Evolutionary conservation across 139 green algal genomes (phyloP).

Genomic region (Asterochloris sp.): DNA sequence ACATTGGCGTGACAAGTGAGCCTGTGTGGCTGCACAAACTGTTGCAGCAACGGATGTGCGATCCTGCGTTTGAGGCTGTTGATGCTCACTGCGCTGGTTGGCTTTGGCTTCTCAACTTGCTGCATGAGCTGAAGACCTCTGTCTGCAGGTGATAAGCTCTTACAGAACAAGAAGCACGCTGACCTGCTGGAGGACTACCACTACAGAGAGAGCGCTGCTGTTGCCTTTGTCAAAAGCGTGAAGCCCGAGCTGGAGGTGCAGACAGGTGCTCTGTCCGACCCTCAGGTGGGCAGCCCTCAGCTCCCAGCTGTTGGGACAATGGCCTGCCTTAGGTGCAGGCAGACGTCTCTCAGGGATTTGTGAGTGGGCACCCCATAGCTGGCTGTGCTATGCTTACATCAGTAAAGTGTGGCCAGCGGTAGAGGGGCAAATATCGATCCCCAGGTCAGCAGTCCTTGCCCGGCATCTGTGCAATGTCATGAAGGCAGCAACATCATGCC

Average conservation of each 20-base stretch:
- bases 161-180: conserved; percentile 68
- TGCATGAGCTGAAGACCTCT: neutral
- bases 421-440: too few species aligned
- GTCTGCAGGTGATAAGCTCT: conserved; percentile 61
- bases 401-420: too few species aligned
- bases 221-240: conserved; percentile 57
- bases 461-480: too few species aligned
- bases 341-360: too few species aligned
- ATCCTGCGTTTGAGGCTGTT: neutral
- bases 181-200: conserved; percentile 76
- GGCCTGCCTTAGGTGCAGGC: neutral
- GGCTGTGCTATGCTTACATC: too few species aligned
- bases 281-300: conserved; percentile 37
- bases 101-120: neutral
- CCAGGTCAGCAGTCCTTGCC: too few species aligned
- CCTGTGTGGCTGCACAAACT: too few species aligned
- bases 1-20: conserved; percentile 76
- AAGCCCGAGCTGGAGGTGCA: conserved; percentile 43
- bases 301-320: neutral
- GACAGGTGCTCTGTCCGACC: conserved; percentile 60
- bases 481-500: too few species aligned
- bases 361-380: too few species aligned
- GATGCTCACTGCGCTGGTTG: neutral
- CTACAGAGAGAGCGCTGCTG: conserved; percentile 33
- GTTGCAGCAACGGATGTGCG: neutral